Evolutionary conservation across 2,329 filamentous ascomycete genomes (phyloP), one percentile per base, ranked within the genome.

Genomic region (Epichloe uncinata): DNA sequence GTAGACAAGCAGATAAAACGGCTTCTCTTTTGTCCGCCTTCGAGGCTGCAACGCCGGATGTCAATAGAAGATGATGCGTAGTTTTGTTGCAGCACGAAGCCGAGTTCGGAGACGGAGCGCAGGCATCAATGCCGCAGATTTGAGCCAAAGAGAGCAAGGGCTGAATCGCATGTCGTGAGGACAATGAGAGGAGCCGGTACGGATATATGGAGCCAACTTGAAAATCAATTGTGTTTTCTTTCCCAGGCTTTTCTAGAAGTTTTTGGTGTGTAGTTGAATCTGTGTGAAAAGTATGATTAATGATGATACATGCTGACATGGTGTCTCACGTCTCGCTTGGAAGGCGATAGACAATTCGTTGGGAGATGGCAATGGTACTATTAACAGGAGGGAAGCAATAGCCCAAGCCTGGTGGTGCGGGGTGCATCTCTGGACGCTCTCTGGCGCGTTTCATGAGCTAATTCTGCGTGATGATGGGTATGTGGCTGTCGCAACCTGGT

Each of bases 401-500:
- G 12, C 35, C 47, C 47, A 22, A 45, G 47, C 42, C 47, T 45
- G 30, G 34, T 42, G 22, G 22, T 41, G 42, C 42, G 42, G 48
- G 42, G 42, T 46, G 48, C 42, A 41, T 20, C 13, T 40, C 16
- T 44, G 42, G 33, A 40, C 42, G 42, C 35, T 33, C 5, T 40
- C 15, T 45, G 48, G 30, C 16, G 22, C 35, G 30, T 34, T 49
- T 41, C 15, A 38, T 8, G 4, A n/a, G 16, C 34, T 40, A 9
- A 30, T 30, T 9, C 22, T 26, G 43, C 26, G 26, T 30, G 45
- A 33, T 7, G 8, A 16, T n/a, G 38, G 12, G 48, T 16, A 41
- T 26, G 36, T 46, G 48, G 48, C 42, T 50, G 43, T 30, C 8
- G 42, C 33, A 50, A 40, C 47, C 47, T 47, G 33, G 43, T 49